Conservation (phyloP, 768 basidiomycete genomes). For the Agrocybe pediades region DNA sequence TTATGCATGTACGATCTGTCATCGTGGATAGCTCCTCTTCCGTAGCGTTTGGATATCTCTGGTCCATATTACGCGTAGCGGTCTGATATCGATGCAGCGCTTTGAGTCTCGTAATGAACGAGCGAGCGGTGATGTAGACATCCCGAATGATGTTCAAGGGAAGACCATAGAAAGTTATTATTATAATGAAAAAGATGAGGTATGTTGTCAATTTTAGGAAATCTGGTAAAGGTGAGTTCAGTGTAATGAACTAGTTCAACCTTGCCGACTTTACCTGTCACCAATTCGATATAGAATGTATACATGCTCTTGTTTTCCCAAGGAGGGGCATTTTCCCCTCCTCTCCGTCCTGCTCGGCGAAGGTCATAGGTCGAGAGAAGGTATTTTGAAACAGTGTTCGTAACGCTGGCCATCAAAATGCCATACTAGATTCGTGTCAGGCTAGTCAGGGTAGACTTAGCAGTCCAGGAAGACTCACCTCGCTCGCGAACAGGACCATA, state of each 20-base stretch:
- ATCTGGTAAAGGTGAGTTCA: conserved; percentile 50
- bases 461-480: conserved; percentile 50
- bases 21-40: conserved; percentile 78
- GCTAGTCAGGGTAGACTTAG: conserved; percentile 1
- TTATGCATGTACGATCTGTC: conserved; percentile 94
- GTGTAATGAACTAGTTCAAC: not conserved
- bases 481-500: conserved; percentile 94
- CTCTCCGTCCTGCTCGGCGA: conserved; percentile 71
- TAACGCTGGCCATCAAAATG: conserved; percentile 79
- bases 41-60: conserved; percentile 91
- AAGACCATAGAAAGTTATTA: conserved; percentile 91
- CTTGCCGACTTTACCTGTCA: conserved; percentile 60
- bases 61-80: conserved; percentile 96
- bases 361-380: conserved; percentile 80
- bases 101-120: conserved; percentile 84
- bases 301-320: conserved; percentile 99
- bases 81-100: conserved; percentile 91
- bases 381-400: conserved; percentile 84
- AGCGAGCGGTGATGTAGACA: conserved; percentile 93
- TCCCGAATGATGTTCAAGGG: conserved; percentile 97
- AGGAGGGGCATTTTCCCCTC: conserved; percentile 82
- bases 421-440: conserved; percentile 65
- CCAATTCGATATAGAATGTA: conserved; percentile 91
- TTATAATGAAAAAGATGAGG: conserved; percentile 90
- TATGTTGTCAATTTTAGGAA: conserved; percentile 93